A percentile compares a stretch with the other conserved stretches of the same genome.
phyloP scores from a whole-genome alignment of 1,284 basidiomycete genomes.

The Ganoderma leucocontextum region DNA sequence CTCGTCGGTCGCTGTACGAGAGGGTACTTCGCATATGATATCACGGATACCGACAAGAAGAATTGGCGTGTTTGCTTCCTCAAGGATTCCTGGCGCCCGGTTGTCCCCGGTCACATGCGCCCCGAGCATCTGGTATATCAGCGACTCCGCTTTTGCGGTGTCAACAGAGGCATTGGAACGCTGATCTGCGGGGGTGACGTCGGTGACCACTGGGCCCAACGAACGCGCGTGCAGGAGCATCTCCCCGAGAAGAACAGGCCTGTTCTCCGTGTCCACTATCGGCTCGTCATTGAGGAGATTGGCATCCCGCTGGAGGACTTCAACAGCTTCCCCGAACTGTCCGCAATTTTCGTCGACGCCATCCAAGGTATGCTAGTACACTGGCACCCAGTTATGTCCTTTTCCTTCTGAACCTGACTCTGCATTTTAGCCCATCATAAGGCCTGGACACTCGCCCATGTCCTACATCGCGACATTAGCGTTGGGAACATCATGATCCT shows the following conservation, averaged over 20 bases:
- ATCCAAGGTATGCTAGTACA: not conserved
- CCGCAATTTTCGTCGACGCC: not conserved
- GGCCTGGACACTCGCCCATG: not conserved
- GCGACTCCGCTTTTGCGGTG: not conserved
- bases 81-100: slow-evolving; percentile 24
- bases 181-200: slow-evolving; percentile 24
- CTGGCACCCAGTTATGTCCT: too few relatives aligned
- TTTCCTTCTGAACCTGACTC: too few relatives aligned
- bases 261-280: slow-evolving; percentile 16
- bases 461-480: slow-evolving; percentile 25
- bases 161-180: slow-evolving; percentile 3
- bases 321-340: slow-evolving; percentile 3
- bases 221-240: slow-evolving; percentile 8
- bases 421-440: slow-evolving; percentile 1
- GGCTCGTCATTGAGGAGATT: slow-evolving; percentile 11
- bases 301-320: slow-evolving; percentile 7
- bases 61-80: slow-evolving; percentile 9
- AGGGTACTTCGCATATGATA: not conserved
- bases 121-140: slow-evolving; percentile 20
- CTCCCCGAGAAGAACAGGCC: slow-evolving; percentile 2
- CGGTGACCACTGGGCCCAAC: slow-evolving; percentile 10
- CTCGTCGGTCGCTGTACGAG: slow-evolving; percentile 15
- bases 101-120: slow-evolving; percentile 9
- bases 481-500: slow-evolving; percentile 22
- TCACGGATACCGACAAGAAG: not conserved